Conservation (phyloP, 1,284 basidiomycete species). For the Peniophora sp. region DNA sequence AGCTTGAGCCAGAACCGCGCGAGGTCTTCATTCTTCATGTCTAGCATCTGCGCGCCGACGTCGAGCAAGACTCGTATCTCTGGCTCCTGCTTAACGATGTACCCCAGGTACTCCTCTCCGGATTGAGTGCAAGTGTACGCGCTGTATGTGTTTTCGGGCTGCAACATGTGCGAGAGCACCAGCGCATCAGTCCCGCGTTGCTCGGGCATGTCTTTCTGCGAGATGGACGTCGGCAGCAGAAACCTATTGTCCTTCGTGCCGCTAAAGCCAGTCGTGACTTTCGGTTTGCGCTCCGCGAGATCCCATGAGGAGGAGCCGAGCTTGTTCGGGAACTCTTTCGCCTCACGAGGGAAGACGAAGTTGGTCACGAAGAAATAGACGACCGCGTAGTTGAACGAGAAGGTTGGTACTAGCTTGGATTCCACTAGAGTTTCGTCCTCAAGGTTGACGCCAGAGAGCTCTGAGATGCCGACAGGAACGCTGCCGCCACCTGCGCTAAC, state of each 20-base stretch:
- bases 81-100: constrained; percentile 24
- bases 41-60: constrained; percentile 51
- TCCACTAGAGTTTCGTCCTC: constrained; percentile 29
- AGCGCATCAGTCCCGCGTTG: constrained; percentile 43
- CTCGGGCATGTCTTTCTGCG: constrained; percentile 27
- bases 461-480: constrained; percentile 22
- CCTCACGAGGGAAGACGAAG: constrained; percentile 40
- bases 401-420: constrained; percentile 23
- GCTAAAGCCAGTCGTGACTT: constrained; percentile 43
- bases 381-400: constrained; percentile 28
- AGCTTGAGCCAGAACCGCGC: constrained; percentile 32
- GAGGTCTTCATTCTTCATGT: constrained; percentile 34
- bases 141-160: constrained; percentile 34
- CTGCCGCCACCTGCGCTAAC: constrained; percentile 11
- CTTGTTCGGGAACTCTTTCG: constrained; percentile 40
- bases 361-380: constrained; percentile 43
- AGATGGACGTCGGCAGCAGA: constrained; percentile 37
- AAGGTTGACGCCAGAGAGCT: constrained; percentile 31
- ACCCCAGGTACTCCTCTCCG: constrained; percentile 22
- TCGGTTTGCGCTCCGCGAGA: constrained; percentile 29
- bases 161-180: constrained; percentile 36
- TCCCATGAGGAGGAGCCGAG: constrained; percentile 47
- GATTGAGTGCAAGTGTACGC: constrained; percentile 11
- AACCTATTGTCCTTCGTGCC: constrained; percentile 49
- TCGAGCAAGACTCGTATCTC: constrained; percentile 41